phyloP scores from a whole-genome alignment of 2,329 filamentous ascomycete genomes.

The Diaporthe eres region DNA sequence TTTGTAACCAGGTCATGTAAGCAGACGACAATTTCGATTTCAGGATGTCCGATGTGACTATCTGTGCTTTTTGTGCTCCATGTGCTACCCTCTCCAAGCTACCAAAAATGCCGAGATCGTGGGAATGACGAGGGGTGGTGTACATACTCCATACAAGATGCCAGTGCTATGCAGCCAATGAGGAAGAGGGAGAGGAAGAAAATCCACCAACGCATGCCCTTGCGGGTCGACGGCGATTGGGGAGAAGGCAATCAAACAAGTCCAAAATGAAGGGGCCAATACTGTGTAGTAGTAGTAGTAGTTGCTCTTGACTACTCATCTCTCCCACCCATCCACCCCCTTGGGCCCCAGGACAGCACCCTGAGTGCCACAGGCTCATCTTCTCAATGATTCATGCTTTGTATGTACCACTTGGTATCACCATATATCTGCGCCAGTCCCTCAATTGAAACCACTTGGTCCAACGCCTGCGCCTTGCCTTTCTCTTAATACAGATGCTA shows the following conservation, averaged over 20 bases:
- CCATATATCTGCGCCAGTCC: slow-evolving; percentile 24
- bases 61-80: slow-evolving; percentile 28
- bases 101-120: slow-evolving; percentile 26
- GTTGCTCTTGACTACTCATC: neutral
- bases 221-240: neutral
- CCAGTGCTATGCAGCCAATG: slow-evolving; percentile 40
- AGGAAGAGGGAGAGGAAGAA: neutral
- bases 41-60: neutral
- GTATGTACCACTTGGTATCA: slow-evolving; percentile 40
- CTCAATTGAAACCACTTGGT: slow-evolving; percentile 40
- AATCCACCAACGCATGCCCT: neutral
- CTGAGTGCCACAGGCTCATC: slow-evolving; percentile 15
- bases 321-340: neutral
- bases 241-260: slow-evolving; percentile 12
- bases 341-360: neutral
- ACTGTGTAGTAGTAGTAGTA: neutral
- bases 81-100: neutral
- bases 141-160: slow-evolving; percentile 37
- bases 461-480: slow-evolving; percentile 29
- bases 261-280: neutral
- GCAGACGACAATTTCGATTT: slow-evolving; percentile 26
- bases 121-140: slow-evolving; percentile 3
- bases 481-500: slow-evolving; percentile 22
- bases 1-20: neutral
- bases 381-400: slow-evolving; percentile 23